Base-by-base conservation (phyloP, 1,284 basidiomycete genomes). In the Naganishia sp. region DNA sequence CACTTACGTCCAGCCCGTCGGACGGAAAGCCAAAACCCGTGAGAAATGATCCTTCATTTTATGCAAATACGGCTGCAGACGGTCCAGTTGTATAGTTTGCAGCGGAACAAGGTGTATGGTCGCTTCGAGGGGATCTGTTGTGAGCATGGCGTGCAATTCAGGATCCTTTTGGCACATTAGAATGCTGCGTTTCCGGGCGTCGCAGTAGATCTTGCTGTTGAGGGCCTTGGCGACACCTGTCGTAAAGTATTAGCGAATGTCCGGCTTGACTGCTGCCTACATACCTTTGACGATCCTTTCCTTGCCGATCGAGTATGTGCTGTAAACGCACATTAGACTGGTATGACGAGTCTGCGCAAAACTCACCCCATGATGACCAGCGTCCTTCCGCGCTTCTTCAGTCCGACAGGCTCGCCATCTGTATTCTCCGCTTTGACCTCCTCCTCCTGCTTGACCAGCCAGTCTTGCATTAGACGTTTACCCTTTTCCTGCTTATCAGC, bases 251-350 rank as follows among this genome's bases (percentile, higher is more conserved):
- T 15, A 64, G 35, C 11, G 45, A 25, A 21, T 47, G 13, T 42
- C 43, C 31, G 32, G 13, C 18, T 49, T 25, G 13, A 11, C 21
- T 1, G 17, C 17, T 21, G 2, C 6, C 5, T 32, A 61, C 73
- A 50, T 65, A 88, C 91, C 92, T 84, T 97, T 95, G 39, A 97
- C 92, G 54, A 99, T 90, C 49, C 94, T 87, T 78, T 99, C 95
- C 79, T 99, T 99, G 60, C 95, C 95, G 63, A 99, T 93, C 0
- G 92, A 92, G 77, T 99, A 99, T 0, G 95, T 97, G 13, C 89
- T 91, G 67, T 55, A 7, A 45, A 45, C 13, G 25, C 21, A 21
- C 55, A 45, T 35, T 11, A 31, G 25, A 10, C 21, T 52, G 28
- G n/a, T 11, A 17, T 17, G 5, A 35, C 31, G 39, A 9, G 13